These are phyloP conservation scores for Gaeumannomyces sp. DNA, from an alignment of 2,329 filamentous ascomycete genomes.

Conservation along the genomic window DNA sequence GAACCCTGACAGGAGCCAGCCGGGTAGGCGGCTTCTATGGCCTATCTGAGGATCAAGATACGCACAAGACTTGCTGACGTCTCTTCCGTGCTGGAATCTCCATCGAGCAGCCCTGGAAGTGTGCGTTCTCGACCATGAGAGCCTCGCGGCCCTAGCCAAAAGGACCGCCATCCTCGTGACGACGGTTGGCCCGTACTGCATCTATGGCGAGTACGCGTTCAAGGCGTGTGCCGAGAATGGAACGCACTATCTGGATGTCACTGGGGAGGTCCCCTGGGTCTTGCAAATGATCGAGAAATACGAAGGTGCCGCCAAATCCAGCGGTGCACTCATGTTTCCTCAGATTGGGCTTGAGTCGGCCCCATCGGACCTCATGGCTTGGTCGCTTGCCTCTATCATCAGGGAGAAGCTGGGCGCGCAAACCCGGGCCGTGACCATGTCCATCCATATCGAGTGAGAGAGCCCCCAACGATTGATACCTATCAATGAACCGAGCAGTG, in stretches of 20 bases:
- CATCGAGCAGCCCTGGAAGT: conserved; percentile 43
- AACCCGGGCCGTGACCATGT: conserved; percentile 48
- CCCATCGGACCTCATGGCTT: conserved; percentile 53
- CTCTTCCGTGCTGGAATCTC: not conserved
- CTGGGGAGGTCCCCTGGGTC: conserved; percentile 54
- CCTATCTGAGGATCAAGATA: not conserved
- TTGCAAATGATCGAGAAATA: conserved; percentile 56
- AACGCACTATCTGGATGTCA: conserved; percentile 60
- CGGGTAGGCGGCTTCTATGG: conserved; percentile 44
- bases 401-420: conserved; percentile 42
- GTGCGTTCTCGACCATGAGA: conserved; percentile 37
- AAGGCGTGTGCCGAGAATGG: conserved; percentile 56
- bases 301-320: conserved; percentile 42
- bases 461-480: too few relatives aligned
- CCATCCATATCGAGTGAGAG: conserved; percentile 27
- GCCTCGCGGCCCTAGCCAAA: conserved; percentile 43
- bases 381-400: conserved; percentile 43
- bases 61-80: not conserved
- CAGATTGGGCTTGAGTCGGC: conserved; percentile 58
- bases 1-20: conserved; percentile 63
- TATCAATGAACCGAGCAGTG: too few relatives aligned
- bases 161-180: conserved; percentile 53
- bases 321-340: conserved; percentile 54
- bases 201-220: conserved; percentile 52
- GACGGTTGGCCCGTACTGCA: conserved; percentile 53